A percentile compares a stretch with the other conserved stretches of the same genome.
Conservation (phyloP, 192 early-diverging fungal genomes). For the Coemansia sp. region DNA sequence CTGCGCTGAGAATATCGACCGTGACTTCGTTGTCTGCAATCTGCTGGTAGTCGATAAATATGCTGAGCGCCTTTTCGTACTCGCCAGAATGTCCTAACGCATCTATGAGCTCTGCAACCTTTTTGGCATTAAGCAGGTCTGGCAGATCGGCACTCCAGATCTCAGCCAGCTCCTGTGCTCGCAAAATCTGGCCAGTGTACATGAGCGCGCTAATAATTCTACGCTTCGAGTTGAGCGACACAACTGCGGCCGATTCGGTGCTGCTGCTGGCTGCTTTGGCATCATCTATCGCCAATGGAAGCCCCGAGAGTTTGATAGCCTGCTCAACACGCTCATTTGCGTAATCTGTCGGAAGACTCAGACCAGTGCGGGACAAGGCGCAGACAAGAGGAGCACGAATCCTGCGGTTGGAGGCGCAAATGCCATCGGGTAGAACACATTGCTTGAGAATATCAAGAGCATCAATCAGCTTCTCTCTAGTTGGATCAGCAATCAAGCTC, state of each 20-base stretch:
- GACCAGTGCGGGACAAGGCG: constrained; percentile 14
- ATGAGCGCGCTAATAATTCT: constrained; percentile 32
- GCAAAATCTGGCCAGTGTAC: constrained; percentile 19
- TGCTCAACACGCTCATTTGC: constrained; percentile 26
- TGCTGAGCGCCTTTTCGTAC: constrained; percentile 30
- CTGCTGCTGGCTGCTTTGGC: not conserved
- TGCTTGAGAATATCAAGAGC: constrained; percentile 8
- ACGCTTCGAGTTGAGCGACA: constrained; percentile 28
- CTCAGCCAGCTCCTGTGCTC: constrained; percentile 34
- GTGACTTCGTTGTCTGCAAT: constrained; percentile 18
- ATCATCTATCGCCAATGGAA: not conserved
- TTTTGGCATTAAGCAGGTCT: constrained; percentile 24
- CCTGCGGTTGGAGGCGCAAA: not conserved
- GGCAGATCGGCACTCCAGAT: constrained; percentile 26
- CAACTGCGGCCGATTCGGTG: not conserved
- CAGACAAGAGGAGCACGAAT: constrained; percentile 22
- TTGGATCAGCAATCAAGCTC: constrained; percentile 8
- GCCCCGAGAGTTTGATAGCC: constrained; percentile 27
- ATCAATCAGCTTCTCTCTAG: constrained; percentile 3
- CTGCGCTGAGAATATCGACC: constrained; percentile 26
- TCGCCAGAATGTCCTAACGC: constrained; percentile 18
- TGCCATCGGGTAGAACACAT: not conserved
- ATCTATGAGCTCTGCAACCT: constrained; percentile 25
- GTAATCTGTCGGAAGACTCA: not conserved
- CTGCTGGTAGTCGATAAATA: constrained; percentile 38